Evolutionary conservation across 2,329 filamentous ascomycete genomes (phyloP).

Genomic region (Acarospora socialis): DNA sequence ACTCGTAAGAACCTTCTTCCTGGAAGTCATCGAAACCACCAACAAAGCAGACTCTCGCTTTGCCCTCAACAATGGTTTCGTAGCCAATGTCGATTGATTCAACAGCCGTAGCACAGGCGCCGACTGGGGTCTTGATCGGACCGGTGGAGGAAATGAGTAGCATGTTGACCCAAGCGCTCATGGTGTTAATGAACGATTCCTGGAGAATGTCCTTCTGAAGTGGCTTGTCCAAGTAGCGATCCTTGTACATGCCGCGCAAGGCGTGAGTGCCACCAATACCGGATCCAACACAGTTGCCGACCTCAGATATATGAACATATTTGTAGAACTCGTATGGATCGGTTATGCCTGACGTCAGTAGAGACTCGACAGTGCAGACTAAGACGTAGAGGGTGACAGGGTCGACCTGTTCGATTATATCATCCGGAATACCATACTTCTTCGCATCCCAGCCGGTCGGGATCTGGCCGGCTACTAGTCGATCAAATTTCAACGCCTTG

Average conservation of each 20-base stretch:
- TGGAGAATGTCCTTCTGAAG: constrained; percentile 98
- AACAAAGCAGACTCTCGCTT: constrained; percentile 92
- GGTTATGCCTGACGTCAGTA: constrained; percentile 86
- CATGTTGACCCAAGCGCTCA: constrained; percentile 99
- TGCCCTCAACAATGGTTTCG: constrained; percentile 96
- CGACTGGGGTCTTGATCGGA: constrained; percentile 95
- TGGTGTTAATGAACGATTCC: constrained; percentile 99
- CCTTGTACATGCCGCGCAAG: constrained; percentile 94
- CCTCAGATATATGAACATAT: constrained; percentile 94
- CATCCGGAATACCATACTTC: constrained; percentile 88
- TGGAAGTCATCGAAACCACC: constrained; percentile 99
- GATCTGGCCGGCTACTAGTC: constrained; percentile 91
- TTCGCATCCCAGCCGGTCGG: constrained; percentile 96
- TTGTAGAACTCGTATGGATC: constrained; percentile 99
- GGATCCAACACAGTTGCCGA: constrained; percentile 96
- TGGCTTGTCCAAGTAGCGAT: constrained; percentile 90
- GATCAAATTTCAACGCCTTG: constrained; percentile 93
- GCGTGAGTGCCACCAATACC: constrained; percentile 93
- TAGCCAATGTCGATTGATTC: constrained; percentile 97
- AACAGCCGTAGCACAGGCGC: constrained; percentile 91
- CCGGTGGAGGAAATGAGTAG: constrained; percentile 90
- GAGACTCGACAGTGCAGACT: constrained; percentile 80
- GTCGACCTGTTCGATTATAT: constrained; percentile 95
- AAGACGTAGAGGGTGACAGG: constrained; percentile 91
- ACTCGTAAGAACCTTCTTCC: constrained; percentile 97